Base-by-base conservation (phyloP, 1,139 yeast genomes). In the Scheffersomyces titani region DNA sequence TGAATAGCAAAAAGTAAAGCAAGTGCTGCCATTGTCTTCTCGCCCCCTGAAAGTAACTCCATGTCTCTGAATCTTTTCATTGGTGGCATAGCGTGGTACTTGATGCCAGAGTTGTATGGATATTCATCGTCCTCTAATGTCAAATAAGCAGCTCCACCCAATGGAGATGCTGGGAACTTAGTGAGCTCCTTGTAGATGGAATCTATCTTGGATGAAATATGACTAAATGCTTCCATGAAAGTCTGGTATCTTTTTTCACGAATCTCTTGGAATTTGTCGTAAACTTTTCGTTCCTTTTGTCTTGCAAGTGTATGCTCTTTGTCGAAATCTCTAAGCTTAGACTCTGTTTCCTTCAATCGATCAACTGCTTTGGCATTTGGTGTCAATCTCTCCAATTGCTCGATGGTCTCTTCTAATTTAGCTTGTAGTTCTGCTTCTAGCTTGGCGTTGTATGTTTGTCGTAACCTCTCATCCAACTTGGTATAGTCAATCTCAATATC, bases 51-150 rank as follows among this genome's bases (percentile, higher is more conserved):
- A 16, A 94, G 78, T 59, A 90, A 84, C 58, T 92, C 97, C 92
- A 94, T 93, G 63, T 92, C 98, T 66, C 96, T 83, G 70, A 92
- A 94, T 63, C 98, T 81, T 67, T 94, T 96, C 86, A 90, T 83
- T 11, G 99, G 99, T 1, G 99, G 98, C 89, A 93, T 93, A 0
- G 97, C 97, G 70, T 92, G 96, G 67, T 92, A 96, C 64, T 87
- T 89, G 54, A 92, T 82, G 1, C 98, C 99, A 0, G 87, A 86
- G 49, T 83, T 73, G 66, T 88, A 96, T 5, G 97, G 98, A 64
- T 90, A 97, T 56, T 92, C 97, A 60, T 89, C 96, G 66, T 92
- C 94, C 65, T 92, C 97, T 49, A 92, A 74, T 0, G 94, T 89
- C 60, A 94, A 78, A 59, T 91, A 89, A 0, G 99, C 99, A 16